Evolutionary conservation across 2,329 filamentous ascomycete species (phyloP).

Genomic region (Simplicillium sp.): DNA sequence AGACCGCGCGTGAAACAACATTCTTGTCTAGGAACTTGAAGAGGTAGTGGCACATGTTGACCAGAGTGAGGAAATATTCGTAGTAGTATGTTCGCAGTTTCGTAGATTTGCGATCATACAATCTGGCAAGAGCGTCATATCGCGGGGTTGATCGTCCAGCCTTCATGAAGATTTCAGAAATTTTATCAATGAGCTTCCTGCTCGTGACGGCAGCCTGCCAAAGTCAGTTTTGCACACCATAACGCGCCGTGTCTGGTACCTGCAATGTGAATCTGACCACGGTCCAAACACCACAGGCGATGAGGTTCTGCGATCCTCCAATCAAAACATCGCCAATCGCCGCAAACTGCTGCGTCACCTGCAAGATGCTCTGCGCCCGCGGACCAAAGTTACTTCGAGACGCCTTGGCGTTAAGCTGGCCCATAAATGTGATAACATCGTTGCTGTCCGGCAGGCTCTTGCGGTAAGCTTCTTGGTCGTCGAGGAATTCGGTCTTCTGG

Average conservation of each 20-base stretch:
- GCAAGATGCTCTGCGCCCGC: conserved; percentile 27
- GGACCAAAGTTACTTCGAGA: conserved; percentile 19
- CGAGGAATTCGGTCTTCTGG: no score
- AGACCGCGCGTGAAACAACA: conserved; percentile 12
- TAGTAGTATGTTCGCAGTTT: conserved; percentile 21
- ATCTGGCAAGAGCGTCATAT: conserved; percentile 22
- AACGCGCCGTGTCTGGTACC: conserved; percentile 16
- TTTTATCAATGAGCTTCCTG: conserved; percentile 18
- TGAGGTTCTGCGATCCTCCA: conserved; percentile 32
- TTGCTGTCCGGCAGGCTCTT: no score
- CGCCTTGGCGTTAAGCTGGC: no score
- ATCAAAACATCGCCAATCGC: conserved; percentile 25
- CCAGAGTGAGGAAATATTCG: conserved; percentile 31
- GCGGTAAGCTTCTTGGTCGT: no score
- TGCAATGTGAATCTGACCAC: conserved; percentile 29
- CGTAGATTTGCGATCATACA: conserved; percentile 28
- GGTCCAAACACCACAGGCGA: conserved; percentile 34
- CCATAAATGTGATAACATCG: no score
- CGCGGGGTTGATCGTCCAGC: conserved; percentile 28
- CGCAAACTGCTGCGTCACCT: conserved; percentile 31
- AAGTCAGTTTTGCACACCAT: no score
- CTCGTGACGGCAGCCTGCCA: no score
- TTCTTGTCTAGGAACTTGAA: conserved; percentile 23
- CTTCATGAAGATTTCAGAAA: conserved; percentile 30
- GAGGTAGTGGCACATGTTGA: conserved; percentile 25